phyloP scores from a whole-genome alignment of 2,329 filamentous ascomycete species.

The Calonectria multiphialidica region DNA sequence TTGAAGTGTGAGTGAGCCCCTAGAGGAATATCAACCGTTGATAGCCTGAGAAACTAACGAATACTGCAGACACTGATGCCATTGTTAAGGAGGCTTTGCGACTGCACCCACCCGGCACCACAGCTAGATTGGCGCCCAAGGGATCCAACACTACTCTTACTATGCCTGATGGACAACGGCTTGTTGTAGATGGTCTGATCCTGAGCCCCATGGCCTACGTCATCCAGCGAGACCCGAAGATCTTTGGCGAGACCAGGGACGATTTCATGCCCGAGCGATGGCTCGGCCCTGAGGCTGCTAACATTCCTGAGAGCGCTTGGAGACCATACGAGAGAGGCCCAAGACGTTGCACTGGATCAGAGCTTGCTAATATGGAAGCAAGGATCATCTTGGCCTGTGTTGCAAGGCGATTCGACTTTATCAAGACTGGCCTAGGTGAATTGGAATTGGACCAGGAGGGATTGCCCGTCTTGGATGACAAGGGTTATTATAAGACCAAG shows the following conservation, averaged over 20 bases:
- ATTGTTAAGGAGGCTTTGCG: conserved; percentile 3
- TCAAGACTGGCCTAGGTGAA: not conserved
- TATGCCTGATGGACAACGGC: not conserved
- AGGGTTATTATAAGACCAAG: not conserved
- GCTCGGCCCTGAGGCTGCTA: not conserved
- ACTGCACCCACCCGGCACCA: not conserved
- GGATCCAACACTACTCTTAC: not conserved
- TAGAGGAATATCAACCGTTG: not conserved
- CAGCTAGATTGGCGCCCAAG: not conserved
- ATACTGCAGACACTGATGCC: not conserved
- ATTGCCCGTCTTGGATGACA: not conserved
- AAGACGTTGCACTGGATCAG: not conserved
- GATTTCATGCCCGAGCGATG: not conserved
- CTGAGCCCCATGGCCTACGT: not conserved
- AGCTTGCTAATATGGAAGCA: not conserved
- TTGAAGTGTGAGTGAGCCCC: not conserved
- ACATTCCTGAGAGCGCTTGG: not conserved
- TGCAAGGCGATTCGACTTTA: not conserved
- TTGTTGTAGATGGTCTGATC: not conserved
- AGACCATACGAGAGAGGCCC: not conserved
- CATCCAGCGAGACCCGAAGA: not conserved
- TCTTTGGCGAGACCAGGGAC: not conserved
- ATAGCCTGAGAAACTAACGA: not conserved
- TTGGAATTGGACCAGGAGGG: not conserved
- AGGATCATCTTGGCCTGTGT: not conserved